These are phyloP conservation scores for Hygrophila difformis DNA, from an alignment of 257 asterid species.

Conservation along the genomic window DNA sequence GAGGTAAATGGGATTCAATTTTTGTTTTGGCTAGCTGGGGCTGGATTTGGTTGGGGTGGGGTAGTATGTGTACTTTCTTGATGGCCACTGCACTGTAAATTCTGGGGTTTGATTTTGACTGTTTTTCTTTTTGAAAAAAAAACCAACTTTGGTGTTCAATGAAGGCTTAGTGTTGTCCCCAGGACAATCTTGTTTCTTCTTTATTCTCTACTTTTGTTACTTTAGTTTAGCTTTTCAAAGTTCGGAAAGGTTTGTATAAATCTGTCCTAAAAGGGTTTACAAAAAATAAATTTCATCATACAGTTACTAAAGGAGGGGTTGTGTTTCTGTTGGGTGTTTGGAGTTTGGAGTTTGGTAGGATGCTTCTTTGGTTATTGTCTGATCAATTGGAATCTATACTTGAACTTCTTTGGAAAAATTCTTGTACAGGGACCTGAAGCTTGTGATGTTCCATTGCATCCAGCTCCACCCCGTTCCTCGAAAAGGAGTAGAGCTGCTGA, in stretches of 20 bases:
- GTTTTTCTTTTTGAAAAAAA: conserved; percentile 1
- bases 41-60: neutral
- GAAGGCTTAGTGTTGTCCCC: neutral
- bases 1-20: conserved; percentile 24
- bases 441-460: conserved; percentile 32
- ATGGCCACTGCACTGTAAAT: neutral
- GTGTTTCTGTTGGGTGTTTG: neutral
- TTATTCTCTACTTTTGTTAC: neutral
- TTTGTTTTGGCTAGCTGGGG: neutral
- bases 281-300: too few species aligned
- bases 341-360: too few species aligned
- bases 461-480: conserved; percentile 48
- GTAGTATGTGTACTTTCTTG: too few species aligned
- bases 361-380: conserved; percentile 1
- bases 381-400: conserved; percentile 1
- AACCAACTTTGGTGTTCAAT: neutral
- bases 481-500: conserved; percentile 96
- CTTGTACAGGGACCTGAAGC: conserved; percentile 49
- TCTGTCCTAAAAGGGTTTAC: too few species aligned
- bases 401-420: conserved; percentile 14
- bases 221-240: too few species aligned
- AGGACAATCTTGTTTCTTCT: neutral
- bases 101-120: neutral
- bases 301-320: too few species aligned
- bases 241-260: too few species aligned